Conservation (phyloP, 2,329 filamentous ascomycete species). For the Alternaria arborescens region DNA sequence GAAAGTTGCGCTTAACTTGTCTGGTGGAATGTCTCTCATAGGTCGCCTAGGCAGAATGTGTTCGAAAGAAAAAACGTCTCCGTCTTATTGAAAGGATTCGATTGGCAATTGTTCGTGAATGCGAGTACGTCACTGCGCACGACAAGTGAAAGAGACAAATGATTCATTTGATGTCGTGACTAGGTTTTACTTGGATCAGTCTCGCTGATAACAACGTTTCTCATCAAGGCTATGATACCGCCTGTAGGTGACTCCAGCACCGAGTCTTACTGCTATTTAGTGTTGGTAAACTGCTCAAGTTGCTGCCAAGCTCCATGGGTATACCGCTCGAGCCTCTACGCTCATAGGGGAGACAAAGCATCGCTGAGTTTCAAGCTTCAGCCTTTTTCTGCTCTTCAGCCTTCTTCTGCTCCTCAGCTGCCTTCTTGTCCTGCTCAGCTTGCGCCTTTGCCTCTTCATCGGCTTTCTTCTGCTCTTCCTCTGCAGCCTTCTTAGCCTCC, state of each 20-base stretch:
- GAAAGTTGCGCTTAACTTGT: neutral
- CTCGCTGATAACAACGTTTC: conserved; percentile 13
- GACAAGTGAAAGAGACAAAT: neutral
- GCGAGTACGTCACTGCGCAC: neutral
- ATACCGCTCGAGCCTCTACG: neutral
- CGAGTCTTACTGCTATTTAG: neutral
- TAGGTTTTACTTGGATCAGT: conserved; percentile 28
- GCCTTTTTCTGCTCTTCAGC: conserved; percentile 1
- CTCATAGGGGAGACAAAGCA: neutral
- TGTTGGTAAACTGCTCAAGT: neutral
- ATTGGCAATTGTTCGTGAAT: neutral
- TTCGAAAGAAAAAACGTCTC: neutral
- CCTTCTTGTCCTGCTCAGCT: conserved; percentile 2
- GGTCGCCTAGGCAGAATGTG: neutral
- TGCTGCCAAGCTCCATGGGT: neutral
- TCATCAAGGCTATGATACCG: neutral
- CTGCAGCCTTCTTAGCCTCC: neutral
- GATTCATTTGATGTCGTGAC: conserved; percentile 11
- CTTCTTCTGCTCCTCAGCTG: neutral
- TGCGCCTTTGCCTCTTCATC: conserved; percentile 3
- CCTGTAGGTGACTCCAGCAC: neutral
- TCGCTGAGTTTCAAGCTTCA: neutral
- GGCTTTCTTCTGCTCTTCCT: conserved; percentile 3
- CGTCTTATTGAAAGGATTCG: neutral
- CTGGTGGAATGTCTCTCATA: neutral